Evolutionary conservation across 2,329 filamentous ascomycete species (phyloP), one percentile per base, ranked within the genome.

Genomic region (Colletotrichum spaethianum): DNA sequence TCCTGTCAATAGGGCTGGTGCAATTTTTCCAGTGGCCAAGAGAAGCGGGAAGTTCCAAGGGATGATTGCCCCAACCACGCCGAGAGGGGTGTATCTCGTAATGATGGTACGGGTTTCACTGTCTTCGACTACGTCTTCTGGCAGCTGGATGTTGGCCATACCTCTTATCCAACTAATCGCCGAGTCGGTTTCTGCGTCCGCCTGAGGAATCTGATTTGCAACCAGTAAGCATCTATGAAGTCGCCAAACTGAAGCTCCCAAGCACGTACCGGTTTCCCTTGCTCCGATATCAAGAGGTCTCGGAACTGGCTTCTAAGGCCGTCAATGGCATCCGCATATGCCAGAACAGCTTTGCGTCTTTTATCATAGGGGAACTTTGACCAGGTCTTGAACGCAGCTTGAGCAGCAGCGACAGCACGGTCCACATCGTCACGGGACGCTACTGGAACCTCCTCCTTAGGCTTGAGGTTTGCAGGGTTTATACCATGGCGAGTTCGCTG

Each of bases 11-110:
- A 92, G 77, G 2, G 88, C 87, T 0, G 89, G 87, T 1, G 84
- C 86, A 33, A 92, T 81, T 78, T 92, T 92, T 64, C 84, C 83
- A 11, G 84, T 77, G 7, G 83, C 84, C 2, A 90, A 79, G 28
- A 86, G 76, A n/a, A 91, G 78, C 6, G 89, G 89, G 72, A 87
- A 88, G 75, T 90, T 90, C 87, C 88, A 90, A 0, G 87, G 87
- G 1, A 87, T 80, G 42, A 90, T 89, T 0, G 76, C 78, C 4
- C 72, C 66, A 7, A 77, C 78, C 3, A 86, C 81, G 1, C 86
- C 85, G 23, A 86, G 75, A 0, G 84, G 84, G 1, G 76, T 78
- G 73, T 82, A 83, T 48, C 79, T 78, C 0, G 78, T 78, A 36
- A 81, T 78, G 38, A 84, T 63, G 50, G 74, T 77, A 33, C 76